These are phyloP conservation scores for Posidonia oceanica DNA, from an alignment of 116 monocot genomes.

Conservation along the genomic window DNA sequence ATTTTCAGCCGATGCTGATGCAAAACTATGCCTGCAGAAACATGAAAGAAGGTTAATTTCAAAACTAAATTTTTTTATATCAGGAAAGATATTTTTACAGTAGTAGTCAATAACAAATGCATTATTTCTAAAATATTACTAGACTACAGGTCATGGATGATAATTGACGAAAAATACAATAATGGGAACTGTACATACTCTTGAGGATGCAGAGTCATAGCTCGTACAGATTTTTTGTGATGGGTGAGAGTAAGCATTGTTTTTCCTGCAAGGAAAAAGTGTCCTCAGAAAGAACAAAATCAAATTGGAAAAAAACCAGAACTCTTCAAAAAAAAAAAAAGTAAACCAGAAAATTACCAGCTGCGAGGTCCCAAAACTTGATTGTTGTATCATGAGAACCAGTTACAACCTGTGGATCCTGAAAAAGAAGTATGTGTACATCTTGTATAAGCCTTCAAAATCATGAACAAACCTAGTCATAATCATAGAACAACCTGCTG, in stretches of 20 bases:
- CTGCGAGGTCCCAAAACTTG: conserved; percentile 94
- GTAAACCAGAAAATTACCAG: conserved; percentile 42
- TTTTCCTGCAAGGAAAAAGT: conserved; percentile 51
- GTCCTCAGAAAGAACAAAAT: background rate
- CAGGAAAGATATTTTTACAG: background rate
- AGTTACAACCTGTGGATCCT: conserved; percentile 99
- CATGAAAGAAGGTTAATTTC: conserved; percentile 13
- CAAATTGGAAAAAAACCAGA: background rate
- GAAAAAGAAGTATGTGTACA: conserved; percentile 21
- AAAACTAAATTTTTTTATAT: background rate
- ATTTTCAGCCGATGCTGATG: conserved; percentile 96
- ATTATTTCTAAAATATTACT: too few species aligned
- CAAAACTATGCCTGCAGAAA: conserved; percentile 61
- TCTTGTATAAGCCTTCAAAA: too few species aligned
- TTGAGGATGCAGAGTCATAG: conserved; percentile 81
- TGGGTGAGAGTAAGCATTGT: conserved; percentile 89
- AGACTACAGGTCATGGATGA: too few species aligned
- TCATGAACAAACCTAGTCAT: too few species aligned
- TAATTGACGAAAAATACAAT: background rate
- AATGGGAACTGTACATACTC: conserved; percentile 42
- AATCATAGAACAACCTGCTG: too few species aligned
- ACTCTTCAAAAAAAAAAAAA: background rate
- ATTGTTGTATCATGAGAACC: conserved; percentile 98
- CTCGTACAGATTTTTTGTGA: conserved; percentile 95
- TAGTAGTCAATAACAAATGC: too few species aligned